Base-by-base conservation (phyloP, 192 early-diverging fungal species). In the Rhizoclosmatium globosum region DNA sequence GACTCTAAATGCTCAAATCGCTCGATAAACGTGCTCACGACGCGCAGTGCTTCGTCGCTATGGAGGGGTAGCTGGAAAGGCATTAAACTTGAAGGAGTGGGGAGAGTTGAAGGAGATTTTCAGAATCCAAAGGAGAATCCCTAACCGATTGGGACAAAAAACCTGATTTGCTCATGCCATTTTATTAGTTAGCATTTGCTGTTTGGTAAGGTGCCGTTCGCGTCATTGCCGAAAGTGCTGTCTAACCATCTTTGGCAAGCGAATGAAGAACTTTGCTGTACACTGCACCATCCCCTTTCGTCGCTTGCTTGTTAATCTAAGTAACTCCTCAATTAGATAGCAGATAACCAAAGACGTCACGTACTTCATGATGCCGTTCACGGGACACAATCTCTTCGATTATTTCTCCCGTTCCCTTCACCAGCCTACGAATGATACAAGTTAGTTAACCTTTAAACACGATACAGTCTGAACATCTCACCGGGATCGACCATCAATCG, bases 321-420 rank as follows among this genome's bases (percentile, higher is more conserved):
- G 57, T 50, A 39, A 41, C 19, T 17, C 17, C 15, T 23, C 64
- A 66, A 39, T 38, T 39, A 9, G 21, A 15, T 57, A 0, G 0
- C 15, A 57, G 1, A 17, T 4, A 66, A 66, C 64, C 31, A 23
- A 2, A 21, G 17, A 47, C n/a, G 56, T 0, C 1, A 57, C 68
- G 3, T n/a, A 69, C 68, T 44, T 74, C 72, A 1, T 43, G 2
- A 47, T 78, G 77, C 68, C 56, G 23, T 41, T 60, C 42, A n/a
- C 61, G 19, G 11, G 77, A 59, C 0, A 78, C 77, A 41, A 78
- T 78, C 45, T 78, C 77, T 41, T 78, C 77, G 21, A 78, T 39
- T 11, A 78, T 71, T 59, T 78, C 77, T 3, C 77, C 77, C 6
- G 65, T 78, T 7, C 77, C 77, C 45, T 78, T 78, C 7, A 78